Evolutionary conservation across 768 basidiomycete genomes (phyloP).

Genomic region (Amyloporia xantha): DNA sequence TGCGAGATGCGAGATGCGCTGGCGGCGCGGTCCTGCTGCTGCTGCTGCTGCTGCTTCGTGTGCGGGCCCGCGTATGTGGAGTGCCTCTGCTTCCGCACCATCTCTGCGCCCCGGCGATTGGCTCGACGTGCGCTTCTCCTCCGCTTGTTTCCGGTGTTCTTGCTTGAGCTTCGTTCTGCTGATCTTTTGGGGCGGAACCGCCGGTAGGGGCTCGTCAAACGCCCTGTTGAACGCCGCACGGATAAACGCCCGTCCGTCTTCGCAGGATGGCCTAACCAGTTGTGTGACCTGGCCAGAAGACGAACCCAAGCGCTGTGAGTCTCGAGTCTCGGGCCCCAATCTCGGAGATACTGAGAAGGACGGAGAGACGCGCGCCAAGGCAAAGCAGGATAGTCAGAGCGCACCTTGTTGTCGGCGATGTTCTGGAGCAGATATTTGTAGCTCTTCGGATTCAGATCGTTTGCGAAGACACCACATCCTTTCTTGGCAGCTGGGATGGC

Average conservation of each 20-base stretch:
- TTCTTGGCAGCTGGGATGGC: conserved; percentile 90
- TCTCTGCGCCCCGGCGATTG: not conserved
- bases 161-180: conserved; percentile 37
- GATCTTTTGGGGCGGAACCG: conserved; percentile 10
- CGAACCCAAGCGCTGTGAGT: not conserved
- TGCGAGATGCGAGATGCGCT: conserved; percentile 77
- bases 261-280: conserved; percentile 64
- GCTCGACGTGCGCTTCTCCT: conserved; percentile 13
- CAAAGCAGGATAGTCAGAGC: conserved; percentile 14
- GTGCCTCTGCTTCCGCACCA: not conserved
- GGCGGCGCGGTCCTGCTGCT: conserved; percentile 32
- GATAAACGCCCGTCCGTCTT: conserved; percentile 89
- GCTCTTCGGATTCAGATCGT: conserved; percentile 91
- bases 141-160: conserved; percentile 18
- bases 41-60: not conserved
- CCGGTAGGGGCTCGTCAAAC: conserved; percentile 57
- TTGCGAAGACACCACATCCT: conserved; percentile 84
- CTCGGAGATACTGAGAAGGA: conserved; percentile 3
- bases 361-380: not conserved
- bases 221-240: conserved; percentile 43
- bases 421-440: conserved; percentile 72
- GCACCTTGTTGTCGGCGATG: conserved; percentile 68
- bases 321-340: not conserved
- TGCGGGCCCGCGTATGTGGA: no score
- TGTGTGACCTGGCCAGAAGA: conserved; percentile 53